Evolutionary conservation across 1,139 yeast species (phyloP).

Genomic region (Scheffersomyces parashehatae): DNA sequence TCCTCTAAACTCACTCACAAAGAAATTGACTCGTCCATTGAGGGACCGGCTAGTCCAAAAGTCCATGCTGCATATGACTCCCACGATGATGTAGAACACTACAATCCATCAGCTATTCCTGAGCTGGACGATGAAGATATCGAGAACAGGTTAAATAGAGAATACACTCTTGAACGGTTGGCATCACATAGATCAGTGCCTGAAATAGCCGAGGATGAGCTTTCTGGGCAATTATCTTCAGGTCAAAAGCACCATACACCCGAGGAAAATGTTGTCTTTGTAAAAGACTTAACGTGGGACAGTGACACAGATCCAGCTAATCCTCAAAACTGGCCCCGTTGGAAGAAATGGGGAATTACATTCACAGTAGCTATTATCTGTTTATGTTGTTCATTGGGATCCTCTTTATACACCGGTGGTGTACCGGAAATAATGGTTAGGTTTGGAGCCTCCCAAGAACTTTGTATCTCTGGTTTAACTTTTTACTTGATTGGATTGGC

Average conservation of each 20-base stretch:
- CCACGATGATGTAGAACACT: too few relatives aligned
- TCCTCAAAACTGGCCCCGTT: conserved; percentile 65
- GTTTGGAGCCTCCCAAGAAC: conserved; percentile 55
- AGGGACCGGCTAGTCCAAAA: background rate
- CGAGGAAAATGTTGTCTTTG: conserved; percentile 27
- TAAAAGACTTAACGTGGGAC: conserved; percentile 60
- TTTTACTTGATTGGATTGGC: conserved; percentile 73
- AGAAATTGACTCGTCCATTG: background rate
- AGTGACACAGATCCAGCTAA: conserved; percentile 56
- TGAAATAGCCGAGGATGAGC: conserved; percentile 4
- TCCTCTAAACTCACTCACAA: too few relatives aligned
- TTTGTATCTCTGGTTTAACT: conserved; percentile 66
- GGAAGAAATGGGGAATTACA: conserved; percentile 66
- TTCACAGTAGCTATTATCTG: conserved; percentile 63
- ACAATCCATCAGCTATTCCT: too few relatives aligned
- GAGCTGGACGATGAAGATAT: conserved; percentile 1
- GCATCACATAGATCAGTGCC: conserved; percentile 18
- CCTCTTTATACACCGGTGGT: conserved; percentile 67
- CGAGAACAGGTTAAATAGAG: conserved; percentile 23
- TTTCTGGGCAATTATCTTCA: background rate
- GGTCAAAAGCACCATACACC: conserved; percentile 1
- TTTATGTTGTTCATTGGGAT: conserved; percentile 69
- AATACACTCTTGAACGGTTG: conserved; percentile 20
- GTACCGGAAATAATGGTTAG: conserved; percentile 49
- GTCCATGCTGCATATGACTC: too few relatives aligned